Percentiles rank a stretch among this genome's conserved stretches.
Conservation (phyloP, 2,329 filamentous ascomycete species). For the Hirsutella minnesotensis region DNA sequence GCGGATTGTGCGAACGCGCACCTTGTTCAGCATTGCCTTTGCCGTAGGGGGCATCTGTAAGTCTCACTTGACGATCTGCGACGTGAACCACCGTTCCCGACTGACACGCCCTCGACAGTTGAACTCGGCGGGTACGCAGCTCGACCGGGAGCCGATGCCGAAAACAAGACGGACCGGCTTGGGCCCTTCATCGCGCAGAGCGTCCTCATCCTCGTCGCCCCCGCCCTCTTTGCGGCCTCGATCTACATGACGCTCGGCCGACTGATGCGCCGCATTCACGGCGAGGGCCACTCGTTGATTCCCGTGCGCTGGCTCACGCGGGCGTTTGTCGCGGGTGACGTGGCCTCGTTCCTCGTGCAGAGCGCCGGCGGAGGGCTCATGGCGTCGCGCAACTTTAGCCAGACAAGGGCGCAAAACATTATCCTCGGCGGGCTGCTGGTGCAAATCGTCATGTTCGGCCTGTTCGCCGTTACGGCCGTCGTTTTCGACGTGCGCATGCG, state of each 20-base stretch:
- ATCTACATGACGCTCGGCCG: constrained; percentile 39
- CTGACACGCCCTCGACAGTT: constrained; percentile 17
- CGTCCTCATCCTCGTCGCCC: constrained; percentile 32
- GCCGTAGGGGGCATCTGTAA: constrained; percentile 34
- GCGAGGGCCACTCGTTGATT: constrained; percentile 20
- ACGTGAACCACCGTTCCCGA: neutral
- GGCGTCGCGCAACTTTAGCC: constrained; percentile 8
- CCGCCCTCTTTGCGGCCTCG: constrained; percentile 34
- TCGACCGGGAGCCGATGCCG: constrained; percentile 17
- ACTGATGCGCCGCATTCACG: constrained; percentile 26
- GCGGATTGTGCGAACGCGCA: constrained; percentile 28
- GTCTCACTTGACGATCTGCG: constrained; percentile 10
- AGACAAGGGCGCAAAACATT: constrained; percentile 32
- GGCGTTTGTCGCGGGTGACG: constrained; percentile 42
- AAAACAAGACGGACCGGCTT: constrained; percentile 17
- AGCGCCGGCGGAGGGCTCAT: constrained; percentile 28
- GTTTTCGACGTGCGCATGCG: constrained; percentile 33
- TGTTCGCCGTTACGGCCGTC: constrained; percentile 38
- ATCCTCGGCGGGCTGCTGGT: constrained; percentile 44
- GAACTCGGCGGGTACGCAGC: constrained; percentile 29
- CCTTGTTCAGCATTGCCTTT: constrained; percentile 40
- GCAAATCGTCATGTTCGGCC: constrained; percentile 44
- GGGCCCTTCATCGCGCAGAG: constrained; percentile 28
- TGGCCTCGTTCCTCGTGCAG: constrained; percentile 40
- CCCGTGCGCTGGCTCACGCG: constrained; percentile 33